These are phyloP conservation scores for Septoria linicola DNA, from an alignment of 2,329 filamentous ascomycete genomes.

Conservation along the genomic window DNA sequence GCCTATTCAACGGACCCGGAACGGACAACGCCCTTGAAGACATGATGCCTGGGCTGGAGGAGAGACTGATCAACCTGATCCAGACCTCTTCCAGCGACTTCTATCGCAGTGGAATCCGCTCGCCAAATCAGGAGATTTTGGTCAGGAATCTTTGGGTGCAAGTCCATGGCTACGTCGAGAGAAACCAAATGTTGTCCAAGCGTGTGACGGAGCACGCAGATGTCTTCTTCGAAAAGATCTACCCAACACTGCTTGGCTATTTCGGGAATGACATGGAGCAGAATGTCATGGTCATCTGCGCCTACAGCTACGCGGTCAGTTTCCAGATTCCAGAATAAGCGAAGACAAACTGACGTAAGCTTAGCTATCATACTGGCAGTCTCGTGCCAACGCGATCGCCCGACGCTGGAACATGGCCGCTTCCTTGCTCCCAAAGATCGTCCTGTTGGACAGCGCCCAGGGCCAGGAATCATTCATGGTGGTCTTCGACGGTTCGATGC, in stretches of 20 bases:
- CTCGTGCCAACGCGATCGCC: background rate
- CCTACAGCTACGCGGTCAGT: conserved; percentile 22
- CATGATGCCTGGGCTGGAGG: conserved; percentile 11
- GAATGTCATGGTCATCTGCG: conserved; percentile 24
- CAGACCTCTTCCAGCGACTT: background rate
- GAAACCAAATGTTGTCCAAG: conserved; percentile 6
- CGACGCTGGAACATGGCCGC: background rate
- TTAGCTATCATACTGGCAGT: background rate
- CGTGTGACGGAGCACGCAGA: conserved; percentile 17
- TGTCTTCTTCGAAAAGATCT: conserved; percentile 22
- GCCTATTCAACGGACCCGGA: conserved; percentile 13
- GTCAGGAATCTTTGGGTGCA: conserved; percentile 20
- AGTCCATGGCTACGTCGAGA: conserved; percentile 11
- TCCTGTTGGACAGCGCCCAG: conserved; percentile 21
- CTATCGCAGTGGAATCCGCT: no score
- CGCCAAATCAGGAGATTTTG: background rate
- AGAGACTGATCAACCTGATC: conserved; percentile 14
- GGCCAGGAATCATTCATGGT: conserved; percentile 26
- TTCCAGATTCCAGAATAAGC: background rate
- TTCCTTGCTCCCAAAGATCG: conserved; percentile 15
- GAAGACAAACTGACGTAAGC: background rate
- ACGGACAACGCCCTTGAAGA: conserved; percentile 13
- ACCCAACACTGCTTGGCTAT: conserved; percentile 15
- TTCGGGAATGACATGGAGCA: conserved; percentile 18
- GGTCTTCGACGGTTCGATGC: conserved; percentile 20